Conservation (phyloP, 768 basidiomycete genomes). For the Amanita muscaria region DNA sequence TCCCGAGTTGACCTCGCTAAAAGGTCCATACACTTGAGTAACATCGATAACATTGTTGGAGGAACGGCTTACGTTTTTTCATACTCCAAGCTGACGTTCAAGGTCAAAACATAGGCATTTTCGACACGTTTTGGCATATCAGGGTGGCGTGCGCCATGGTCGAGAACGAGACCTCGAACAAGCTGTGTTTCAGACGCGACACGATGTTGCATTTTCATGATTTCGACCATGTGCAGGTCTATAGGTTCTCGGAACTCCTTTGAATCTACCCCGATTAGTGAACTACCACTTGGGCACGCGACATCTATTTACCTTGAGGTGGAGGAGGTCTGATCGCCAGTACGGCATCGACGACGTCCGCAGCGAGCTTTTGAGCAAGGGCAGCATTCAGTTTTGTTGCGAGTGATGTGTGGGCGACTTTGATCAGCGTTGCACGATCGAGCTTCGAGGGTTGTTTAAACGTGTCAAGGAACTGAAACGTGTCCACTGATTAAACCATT, state of each 20-base stretch:
- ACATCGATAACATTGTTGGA: slow-evolving; percentile 8
- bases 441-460: slow-evolving; percentile 75
- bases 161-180: slow-evolving; percentile 89
- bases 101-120: slow-evolving; percentile 88
- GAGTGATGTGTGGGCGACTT: slow-evolving; percentile 92
- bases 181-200: slow-evolving; percentile 96
- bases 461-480: slow-evolving; percentile 75
- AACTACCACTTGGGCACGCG: no score
- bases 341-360: slow-evolving; percentile 94
- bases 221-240: slow-evolving; percentile 98
- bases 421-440: slow-evolving; percentile 86
- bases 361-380: slow-evolving; percentile 81
- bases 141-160: slow-evolving; percentile 95
- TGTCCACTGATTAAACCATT: slow-evolving; percentile 4
- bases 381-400: slow-evolving; percentile 81
- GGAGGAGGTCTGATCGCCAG: slow-evolving; percentile 73
- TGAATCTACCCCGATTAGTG: slow-evolving; percentile 29
- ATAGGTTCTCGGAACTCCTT: slow-evolving; percentile 79
- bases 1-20: slow-evolving; percentile 95
- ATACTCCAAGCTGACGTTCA: slow-evolving; percentile 97
- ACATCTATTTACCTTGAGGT: no score
- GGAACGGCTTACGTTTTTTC: slow-evolving; percentile 84
- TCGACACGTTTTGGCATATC: slow-evolving; percentile 99
- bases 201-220: slow-evolving; percentile 99
- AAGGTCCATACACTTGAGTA: slow-evolving; percentile 12